Percentiles rank a stretch among this genome's conserved stretches.
phyloP scores from a whole-genome alignment of 139 green algal genomes.

The Pycnococcus provasolii region DNA sequence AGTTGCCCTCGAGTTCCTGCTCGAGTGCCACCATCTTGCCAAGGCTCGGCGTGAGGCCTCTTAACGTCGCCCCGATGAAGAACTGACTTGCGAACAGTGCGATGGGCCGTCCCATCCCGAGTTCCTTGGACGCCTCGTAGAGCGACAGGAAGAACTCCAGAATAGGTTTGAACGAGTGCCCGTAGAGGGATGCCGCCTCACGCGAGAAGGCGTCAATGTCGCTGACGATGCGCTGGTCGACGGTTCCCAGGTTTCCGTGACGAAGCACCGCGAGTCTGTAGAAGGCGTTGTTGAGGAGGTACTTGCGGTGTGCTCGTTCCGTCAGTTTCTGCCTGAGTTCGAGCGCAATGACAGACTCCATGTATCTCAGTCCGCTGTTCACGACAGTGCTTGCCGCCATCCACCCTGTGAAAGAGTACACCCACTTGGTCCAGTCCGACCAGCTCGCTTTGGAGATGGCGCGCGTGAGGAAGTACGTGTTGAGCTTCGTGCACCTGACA shows the following conservation, averaged over 20 bases:
- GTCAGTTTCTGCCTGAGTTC: conserved; percentile 19
- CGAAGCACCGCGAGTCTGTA: conserved; percentile 26
- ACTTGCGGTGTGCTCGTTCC: conserved; percentile 23
- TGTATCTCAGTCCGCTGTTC: conserved; percentile 22
- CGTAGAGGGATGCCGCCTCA: conserved; percentile 22
- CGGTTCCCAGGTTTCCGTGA: conserved; percentile 13
- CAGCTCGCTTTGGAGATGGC: conserved; percentile 20
- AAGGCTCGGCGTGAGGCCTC: conserved; percentile 15
- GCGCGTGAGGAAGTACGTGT: conserved; percentile 24
- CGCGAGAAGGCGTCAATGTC: conserved; percentile 24
- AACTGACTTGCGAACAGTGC: conserved; percentile 21
- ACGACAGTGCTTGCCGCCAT: conserved; percentile 11
- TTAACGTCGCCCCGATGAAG: conserved; percentile 19
- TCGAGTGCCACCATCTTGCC: conserved; percentile 17
- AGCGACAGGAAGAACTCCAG: conserved; percentile 27
- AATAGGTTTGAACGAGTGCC: conserved; percentile 30
- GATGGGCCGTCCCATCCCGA: conserved; percentile 15
- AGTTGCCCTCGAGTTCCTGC: conserved; percentile 20
- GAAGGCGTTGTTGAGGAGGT: conserved; percentile 26
- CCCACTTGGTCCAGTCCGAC: conserved; percentile 22
- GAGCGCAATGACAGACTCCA: conserved; percentile 21
- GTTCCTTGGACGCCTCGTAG: conserved; percentile 26
- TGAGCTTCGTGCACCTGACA: conserved; percentile 23
- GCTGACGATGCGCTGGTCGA: conserved; percentile 29
- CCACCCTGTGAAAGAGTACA: conserved; percentile 24